Base-by-base conservation (phyloP, 768 basidiomycete genomes). In the Hypsizygus marmoreus region DNA sequence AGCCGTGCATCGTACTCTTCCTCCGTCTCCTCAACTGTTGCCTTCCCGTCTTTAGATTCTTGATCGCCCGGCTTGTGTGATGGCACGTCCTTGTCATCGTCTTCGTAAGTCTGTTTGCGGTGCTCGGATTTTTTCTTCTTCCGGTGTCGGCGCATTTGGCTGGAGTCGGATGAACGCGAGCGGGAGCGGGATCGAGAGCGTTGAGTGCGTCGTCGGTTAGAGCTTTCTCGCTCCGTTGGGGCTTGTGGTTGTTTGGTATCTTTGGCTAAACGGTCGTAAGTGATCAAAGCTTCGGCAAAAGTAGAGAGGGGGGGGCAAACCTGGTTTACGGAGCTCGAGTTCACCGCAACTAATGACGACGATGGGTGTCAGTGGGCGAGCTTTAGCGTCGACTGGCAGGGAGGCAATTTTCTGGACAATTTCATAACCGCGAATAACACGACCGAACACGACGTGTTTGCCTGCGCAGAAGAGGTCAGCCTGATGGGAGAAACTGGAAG, bases 261-360 rank as follows among this genome's bases (percentile, higher is more conserved):
- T 39, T 52, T 51, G 20, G 34, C 50, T 47, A n/a, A 22, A 33
- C 12, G 10, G 34, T 30, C 23, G 22, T 36, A 17, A 40, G 11
- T 14, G 13, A 3, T 10, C 13, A 6, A 10, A 16, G n/a, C 26
- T n/a, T 20, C 40, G 28, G 16, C 7, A 20, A 14, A 23, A 28
- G 9, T 12, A 42, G n/a, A n/a, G n/a, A n/a, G n/a, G n/a, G 12
- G 38, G 44, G 30, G 43, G 63, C 64, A 54, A 11, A 57, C 53
- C 47, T 49, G 45, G 51, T 45, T 76, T 77, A 45, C 77, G 78
- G 9, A 91, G 74, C 61, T 91, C 86, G 28, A 95, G 81, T 60
- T 95, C 93, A 9, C 93, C 93, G 43, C 88, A 91, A 60, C 84
- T 89, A 3, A 74, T 66, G 50, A 95, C 81, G 8, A 77, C 66